Base-by-base conservation (phyloP, 345 rosid species). In the Eucalyptus globulus region DNA sequence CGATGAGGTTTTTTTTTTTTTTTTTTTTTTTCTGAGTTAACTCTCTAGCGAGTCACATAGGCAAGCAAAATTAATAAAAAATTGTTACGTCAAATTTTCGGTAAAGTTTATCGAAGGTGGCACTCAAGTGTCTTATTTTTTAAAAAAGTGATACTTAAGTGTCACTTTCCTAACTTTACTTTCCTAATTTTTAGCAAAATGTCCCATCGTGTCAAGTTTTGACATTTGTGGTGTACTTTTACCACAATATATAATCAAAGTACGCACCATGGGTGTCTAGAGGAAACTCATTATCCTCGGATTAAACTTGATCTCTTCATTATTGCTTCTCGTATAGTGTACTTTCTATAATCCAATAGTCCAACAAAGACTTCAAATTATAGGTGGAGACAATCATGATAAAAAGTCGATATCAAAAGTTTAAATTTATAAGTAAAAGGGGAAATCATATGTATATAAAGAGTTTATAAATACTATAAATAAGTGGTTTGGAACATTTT, bases 1-100 rank as follows among this genome's bases (percentile, higher is more conserved):
- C 0, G 0, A 53, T 1, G 0, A 1, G 0, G 0, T 19, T 19
- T 53, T 53, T n/a, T n/a, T n/a, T n/a, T n/a, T n/a, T n/a, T n/a
- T n/a, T n/a, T n/a, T 53, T 53, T 19, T 2, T 53, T 53, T 53
- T 0, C 0, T 0, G 1, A 19, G 56, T 53, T 0, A 3, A 2
- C 24, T 53, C 4, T 53, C 1, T 4, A 0, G 1, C 1, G 2
- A 19, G 24, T 8, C 1, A 53, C 0, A 0, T 7, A 53, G 5
- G 2, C 0, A 2, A 53, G 10, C 24, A 53, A 53, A 53, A 19
- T 53, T 53, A 53, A 53, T 53, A 8, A 19, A 19, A 53, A 53
- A 7, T 19, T 19, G 24, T 0, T 5, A 53, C 2, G 0, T 19
- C 19, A 53, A 53, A 53, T 53, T 53, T 19, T 5, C 0, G 0